phyloP scores from a whole-genome alignment of 805 yeast genomes.

The Candida ovalis region DNA sequence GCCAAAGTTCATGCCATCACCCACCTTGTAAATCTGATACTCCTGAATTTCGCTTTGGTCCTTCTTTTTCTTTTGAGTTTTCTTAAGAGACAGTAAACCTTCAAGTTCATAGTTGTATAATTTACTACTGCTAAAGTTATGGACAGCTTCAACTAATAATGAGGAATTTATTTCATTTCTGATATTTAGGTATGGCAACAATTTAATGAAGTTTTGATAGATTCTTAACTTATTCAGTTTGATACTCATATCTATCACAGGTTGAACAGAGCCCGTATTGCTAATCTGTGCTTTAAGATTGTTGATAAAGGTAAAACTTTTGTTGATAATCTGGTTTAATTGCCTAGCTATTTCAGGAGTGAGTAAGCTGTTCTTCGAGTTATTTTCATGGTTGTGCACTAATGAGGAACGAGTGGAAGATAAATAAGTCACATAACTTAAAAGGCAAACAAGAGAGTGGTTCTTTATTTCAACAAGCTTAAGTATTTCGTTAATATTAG shows the following conservation, averaged over 20 bases:
- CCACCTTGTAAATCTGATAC: conserved; percentile 31
- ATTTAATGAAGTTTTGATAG: conserved; percentile 28
- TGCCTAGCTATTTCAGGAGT: conserved; percentile 32
- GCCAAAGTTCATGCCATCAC: conserved; percentile 40
- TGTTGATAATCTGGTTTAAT: conserved; percentile 28
- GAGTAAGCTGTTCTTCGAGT: conserved; percentile 22
- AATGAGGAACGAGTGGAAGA: conserved; percentile 39
- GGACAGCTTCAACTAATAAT: conserved; percentile 30
- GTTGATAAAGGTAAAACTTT: conserved; percentile 29
- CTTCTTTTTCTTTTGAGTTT: conserved; percentile 10
- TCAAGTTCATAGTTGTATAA: conserved; percentile 13
- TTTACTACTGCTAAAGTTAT: conserved; percentile 27
- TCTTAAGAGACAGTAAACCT: conserved; percentile 4
- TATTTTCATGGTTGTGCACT: conserved; percentile 26
- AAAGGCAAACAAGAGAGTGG: conserved; percentile 54
- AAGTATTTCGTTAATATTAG: conserved; percentile 31
- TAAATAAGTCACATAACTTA: conserved; percentile 49
- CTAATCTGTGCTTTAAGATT: conserved; percentile 23
- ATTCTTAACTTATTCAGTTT: conserved; percentile 30
- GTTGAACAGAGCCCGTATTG: conserved; percentile 10
- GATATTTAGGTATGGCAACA: conserved; percentile 31
- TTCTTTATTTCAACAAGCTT: conserved; percentile 48
- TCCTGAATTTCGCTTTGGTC: conserved; percentile 16
- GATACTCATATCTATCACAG: conserved; percentile 21
- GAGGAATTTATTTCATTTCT: conserved; percentile 31